A percentile compares a stretch with the other conserved stretches of the same genome.
phyloP scores from a whole-genome alignment of 805 yeast species.

The Teunomyces tritomae region DNA sequence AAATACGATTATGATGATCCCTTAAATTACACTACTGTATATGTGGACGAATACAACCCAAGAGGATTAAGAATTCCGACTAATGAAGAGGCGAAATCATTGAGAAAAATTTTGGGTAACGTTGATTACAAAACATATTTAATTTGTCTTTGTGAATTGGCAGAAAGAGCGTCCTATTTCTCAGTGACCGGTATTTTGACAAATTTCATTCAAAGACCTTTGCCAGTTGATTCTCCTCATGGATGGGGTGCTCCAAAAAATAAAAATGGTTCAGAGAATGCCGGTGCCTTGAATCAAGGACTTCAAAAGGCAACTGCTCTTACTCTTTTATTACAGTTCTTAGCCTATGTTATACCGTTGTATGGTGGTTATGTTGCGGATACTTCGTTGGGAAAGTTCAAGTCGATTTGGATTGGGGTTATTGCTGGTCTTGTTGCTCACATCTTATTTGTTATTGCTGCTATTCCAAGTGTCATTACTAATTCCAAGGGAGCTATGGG shows the following conservation, averaged over 20 bases:
- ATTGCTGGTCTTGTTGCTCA: slow-evolving; percentile 47
- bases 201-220: slow-evolving; percentile 51
- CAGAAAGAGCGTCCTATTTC: slow-evolving; percentile 56
- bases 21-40: slow-evolving; percentile 17
- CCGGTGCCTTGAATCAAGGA: slow-evolving; percentile 53
- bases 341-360: slow-evolving; percentile 51
- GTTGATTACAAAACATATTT: slow-evolving; percentile 50
- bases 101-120: slow-evolving; percentile 41
- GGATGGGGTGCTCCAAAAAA: slow-evolving; percentile 42
- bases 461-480: slow-evolving; percentile 38
- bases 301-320: slow-evolving; percentile 46
- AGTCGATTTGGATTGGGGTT: slow-evolving; percentile 50
- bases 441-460: slow-evolving; percentile 47
- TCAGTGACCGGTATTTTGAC: slow-evolving; percentile 44
- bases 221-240: slow-evolving; percentile 46
- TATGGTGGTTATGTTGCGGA: slow-evolving; percentile 54
- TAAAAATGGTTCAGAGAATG: slow-evolving; percentile 30
- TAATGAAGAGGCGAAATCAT: slow-evolving; percentile 19
- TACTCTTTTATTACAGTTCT: slow-evolving; percentile 45
- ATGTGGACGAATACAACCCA: slow-evolving; percentile 34
- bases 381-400: slow-evolving; percentile 45
- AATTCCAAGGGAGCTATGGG: slow-evolving; percentile 33
- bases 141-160: slow-evolving; percentile 46
- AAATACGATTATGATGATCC: slow-evolving; percentile 15
- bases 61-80: slow-evolving; percentile 37